phyloP scores from a whole-genome alignment of 352 stramenopile genomes.

The Hyaloperonospora arabidopsidis region DNA sequence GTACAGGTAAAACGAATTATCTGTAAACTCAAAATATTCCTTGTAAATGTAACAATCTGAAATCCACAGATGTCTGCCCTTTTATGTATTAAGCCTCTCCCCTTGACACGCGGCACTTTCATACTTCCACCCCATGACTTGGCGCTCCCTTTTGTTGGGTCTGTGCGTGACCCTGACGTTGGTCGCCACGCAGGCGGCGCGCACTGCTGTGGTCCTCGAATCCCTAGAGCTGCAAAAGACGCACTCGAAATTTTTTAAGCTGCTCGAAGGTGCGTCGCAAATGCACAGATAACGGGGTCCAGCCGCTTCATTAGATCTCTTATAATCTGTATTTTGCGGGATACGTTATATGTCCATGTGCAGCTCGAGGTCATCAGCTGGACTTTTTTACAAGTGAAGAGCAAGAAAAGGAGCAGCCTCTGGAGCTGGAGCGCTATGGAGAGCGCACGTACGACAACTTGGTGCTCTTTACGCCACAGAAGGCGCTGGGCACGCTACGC shows the following conservation, averaged over 20 bases:
- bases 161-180: conserved; percentile 20
- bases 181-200: conserved; percentile 26
- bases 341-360: conserved; percentile 1
- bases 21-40: no score
- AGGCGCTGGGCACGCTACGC: conserved; percentile 57
- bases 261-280: conserved; percentile 37
- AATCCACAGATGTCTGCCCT: no score
- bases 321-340: no score
- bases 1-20: no score
- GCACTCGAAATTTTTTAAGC: conserved; percentile 72
- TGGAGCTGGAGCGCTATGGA: conserved; percentile 76
- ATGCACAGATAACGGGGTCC: background rate
- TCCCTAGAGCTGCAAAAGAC: conserved; percentile 47
- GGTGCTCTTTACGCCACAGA: conserved; percentile 81
- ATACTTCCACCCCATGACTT: conserved; percentile 15
- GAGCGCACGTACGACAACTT: conserved; percentile 86
- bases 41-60: background rate
- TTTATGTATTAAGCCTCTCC: no score
- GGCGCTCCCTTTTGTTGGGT: conserved; percentile 12
- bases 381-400: conserved; percentile 51
- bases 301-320: conserved; percentile 1
- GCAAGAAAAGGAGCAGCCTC: conserved; percentile 8
- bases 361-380: conserved; percentile 60
- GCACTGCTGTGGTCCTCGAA: conserved; percentile 67
- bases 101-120: conserved; percentile 19